Evolutionary conservation across 495 filamentous ascomycete genomes (phyloP), one percentile per base, ranked within the genome.

Genomic region (Neurospora intermedia): DNA sequence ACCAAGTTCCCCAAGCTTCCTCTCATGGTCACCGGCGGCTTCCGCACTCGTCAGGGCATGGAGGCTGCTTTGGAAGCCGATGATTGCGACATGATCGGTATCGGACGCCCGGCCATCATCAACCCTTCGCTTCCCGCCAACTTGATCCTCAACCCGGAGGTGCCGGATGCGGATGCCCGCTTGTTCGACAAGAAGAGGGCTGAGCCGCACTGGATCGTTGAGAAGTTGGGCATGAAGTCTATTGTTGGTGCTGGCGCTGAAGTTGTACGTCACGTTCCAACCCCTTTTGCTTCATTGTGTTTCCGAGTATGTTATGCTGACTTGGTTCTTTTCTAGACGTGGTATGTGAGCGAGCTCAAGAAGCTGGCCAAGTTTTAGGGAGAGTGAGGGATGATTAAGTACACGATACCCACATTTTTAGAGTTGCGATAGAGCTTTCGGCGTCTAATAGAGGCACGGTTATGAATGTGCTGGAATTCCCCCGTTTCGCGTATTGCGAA

Each of bases 31-130:
- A 82, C 82, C 0, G 82, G 82, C 18, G 88, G 89, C 0, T 89
- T 91, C 80, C 82, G 87, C 9, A 86, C 81, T 10, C 83, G 89
- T 1, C 75, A 75, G 2, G 89, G 88, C 15, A 88, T 89, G 77
- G 83, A 87, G 72, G 76, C 78, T 0, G 88, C 89, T 10, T 79
- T 91, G 3, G 70, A 78, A 0, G 79, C 82, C 23, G 84, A 83
- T 13, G 86, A 86, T 9, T 90, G 89, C 78, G 88, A 90, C 74
- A 72, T 90, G 39, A 80, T 91, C 39, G 89, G 89, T 3, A 79
- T 91, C 69, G 88, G 79, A 0, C 78, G 89, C 18, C 88, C 88
- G 13, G 84, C 88, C 2, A 81, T 84, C 38, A 71, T 87, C 20
- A 81, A 87, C 70, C 86, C 89, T 0, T 73, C 77, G 13, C 78